Base-by-base conservation (phyloP, 176 grass and related monocot species). In the Eleusine coracana region DNA sequence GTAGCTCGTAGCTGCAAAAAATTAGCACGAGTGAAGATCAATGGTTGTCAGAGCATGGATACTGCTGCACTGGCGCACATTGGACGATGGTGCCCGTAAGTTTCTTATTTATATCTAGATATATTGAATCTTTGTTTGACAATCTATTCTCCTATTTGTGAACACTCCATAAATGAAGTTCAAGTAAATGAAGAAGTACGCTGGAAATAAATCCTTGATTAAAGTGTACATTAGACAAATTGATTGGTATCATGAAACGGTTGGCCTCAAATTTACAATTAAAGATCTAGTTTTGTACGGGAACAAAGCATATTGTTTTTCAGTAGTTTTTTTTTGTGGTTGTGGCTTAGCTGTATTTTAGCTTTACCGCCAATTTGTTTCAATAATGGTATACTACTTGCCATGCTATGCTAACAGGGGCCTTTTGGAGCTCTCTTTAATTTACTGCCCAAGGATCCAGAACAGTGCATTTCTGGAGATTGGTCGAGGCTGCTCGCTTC, bases 21-120 rank as follows among this genome's bases (percentile, higher is more conserved):
- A 63, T 79, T 97, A 52, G 90, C 92, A 75, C 75, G 85, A 34
- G 23, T 97, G 52, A 93, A 94, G 86, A 92, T 97, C 84, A 92
- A 90, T 72, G 90, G 95, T 48, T 97, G 95, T 77, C 92, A 92
- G 49, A 92, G 86, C 81, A 91, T 94, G 87, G 95, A 90, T 81
- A 92, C 90, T 37, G 89, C 86, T 75, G 92, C 92, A 68, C 56
- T 97, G 68, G 88, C 94, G 75, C 87, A 88, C 42, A 84, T 97
- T 84, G 95, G 95, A 83, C 86, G 75, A 70, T 94, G 89, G 86
- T 97, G 92, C 92, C 89, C 82, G 95, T 97, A 94, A 82, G 92
- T 88, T 77, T 80, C 49, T 68, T 84, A 14, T 66, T 73, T 38
- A 67, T 31, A 77, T 77, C 64, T 76, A 3, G 5, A 80, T 85